Conservation (phyloP, 2,329 filamentous ascomycete species). For the Ophiostoma ips region DNA sequence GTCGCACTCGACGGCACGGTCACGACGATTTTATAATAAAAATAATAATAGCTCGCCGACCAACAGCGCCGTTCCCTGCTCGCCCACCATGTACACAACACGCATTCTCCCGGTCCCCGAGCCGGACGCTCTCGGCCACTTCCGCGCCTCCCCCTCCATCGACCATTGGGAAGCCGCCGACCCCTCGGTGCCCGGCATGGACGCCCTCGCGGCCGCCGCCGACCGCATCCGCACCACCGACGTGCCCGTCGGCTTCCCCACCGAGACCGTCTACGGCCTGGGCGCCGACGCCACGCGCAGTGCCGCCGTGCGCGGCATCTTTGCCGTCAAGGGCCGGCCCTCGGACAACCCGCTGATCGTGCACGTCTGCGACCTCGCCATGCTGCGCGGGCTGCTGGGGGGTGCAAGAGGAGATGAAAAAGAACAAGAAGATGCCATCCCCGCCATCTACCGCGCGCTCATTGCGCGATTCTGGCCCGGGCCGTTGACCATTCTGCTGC, state of each 20-base stretch:
- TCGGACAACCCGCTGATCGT: constrained; percentile 93
- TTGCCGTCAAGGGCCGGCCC: constrained; percentile 75
- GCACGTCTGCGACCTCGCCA: constrained; percentile 69
- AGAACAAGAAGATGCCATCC: constrained; percentile 33
- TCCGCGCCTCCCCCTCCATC: constrained; percentile 5
- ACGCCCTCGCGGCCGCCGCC: constrained; percentile 49
- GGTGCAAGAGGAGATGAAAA: neutral
- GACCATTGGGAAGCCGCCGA: constrained; percentile 27
- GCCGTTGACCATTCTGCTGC: constrained; percentile 79
- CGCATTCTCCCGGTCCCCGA: constrained; percentile 14
- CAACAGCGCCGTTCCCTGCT: no score
- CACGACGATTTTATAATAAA: no score
- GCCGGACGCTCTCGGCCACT: constrained; percentile 12
- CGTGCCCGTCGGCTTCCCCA: constrained; percentile 84
- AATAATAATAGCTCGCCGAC: no score
- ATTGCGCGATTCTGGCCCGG: constrained; percentile 88
- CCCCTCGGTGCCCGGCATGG: constrained; percentile 19
- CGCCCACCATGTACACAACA: constrained; percentile 11
- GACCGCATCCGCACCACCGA: constrained; percentile 48
- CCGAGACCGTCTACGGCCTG: constrained; percentile 92
- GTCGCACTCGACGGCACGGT: no score
- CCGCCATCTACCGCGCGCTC: constrained; percentile 61
- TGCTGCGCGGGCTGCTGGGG: constrained; percentile 51
- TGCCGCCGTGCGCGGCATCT: constrained; percentile 78
- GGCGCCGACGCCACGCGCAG: constrained; percentile 90